These are phyloP conservation scores for Suhomyces tanzawaensis DNA, from an alignment of 805 yeast species.

Conservation along the genomic window DNA sequence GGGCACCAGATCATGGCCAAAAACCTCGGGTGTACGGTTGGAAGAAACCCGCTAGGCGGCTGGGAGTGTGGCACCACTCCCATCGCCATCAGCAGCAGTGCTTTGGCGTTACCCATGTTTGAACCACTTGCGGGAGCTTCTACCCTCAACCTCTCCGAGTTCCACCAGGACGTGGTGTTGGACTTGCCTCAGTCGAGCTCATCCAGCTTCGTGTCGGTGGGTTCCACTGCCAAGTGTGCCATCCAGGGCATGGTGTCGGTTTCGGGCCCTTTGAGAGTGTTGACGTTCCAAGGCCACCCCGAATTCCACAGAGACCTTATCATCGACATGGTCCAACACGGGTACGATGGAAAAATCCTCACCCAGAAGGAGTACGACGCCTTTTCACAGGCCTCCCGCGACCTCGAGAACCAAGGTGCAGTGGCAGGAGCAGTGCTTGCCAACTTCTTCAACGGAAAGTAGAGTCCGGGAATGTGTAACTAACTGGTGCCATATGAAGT, in stretches of 20 bases:
- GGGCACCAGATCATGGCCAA: constrained; percentile 82
- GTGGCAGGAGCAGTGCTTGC: background rate
- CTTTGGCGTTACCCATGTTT: constrained; percentile 25
- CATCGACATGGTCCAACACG: constrained; percentile 21
- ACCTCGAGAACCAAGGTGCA: background rate
- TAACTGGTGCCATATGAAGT: too few relatives aligned
- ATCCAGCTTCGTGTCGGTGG: constrained; percentile 40
- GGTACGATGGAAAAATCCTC: constrained; percentile 8
- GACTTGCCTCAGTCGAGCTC: constrained; percentile 35
- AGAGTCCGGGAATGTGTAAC: too few relatives aligned
- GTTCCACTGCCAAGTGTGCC: constrained; percentile 53
- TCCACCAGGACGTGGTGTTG: constrained; percentile 40
- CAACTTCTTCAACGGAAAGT: background rate
- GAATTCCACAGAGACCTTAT: constrained; percentile 54
- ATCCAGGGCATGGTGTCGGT: constrained; percentile 62
- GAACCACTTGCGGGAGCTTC: constrained; percentile 25
- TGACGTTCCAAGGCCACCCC: constrained; percentile 90
- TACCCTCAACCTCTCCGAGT: constrained; percentile 41
- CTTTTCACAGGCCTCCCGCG: background rate
- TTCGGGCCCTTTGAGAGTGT: constrained; percentile 43
- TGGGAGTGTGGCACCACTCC: constrained; percentile 70
- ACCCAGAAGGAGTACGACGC: background rate
- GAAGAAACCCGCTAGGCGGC: constrained; percentile 51
- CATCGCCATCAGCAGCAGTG: constrained; percentile 44
- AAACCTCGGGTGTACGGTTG: constrained; percentile 60